phyloP scores from a whole-genome alignment of 2,329 filamentous ascomycete species.

The Diaporthe longicolla region DNA sequence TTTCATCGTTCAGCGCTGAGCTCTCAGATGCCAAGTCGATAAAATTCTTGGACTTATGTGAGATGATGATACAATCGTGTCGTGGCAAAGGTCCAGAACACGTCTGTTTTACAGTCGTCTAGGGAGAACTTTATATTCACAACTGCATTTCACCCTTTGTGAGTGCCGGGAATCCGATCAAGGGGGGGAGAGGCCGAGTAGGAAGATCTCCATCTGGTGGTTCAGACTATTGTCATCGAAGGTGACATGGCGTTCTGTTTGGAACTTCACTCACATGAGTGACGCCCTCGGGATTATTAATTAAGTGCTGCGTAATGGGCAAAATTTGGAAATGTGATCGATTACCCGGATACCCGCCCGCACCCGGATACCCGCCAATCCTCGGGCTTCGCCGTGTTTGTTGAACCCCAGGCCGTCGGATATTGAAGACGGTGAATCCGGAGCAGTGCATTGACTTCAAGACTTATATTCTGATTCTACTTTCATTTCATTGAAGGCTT shows the following conservation, averaged over 20 bases:
- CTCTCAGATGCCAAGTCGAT: not conserved
- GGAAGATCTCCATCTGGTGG: not conserved
- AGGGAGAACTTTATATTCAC: not conserved
- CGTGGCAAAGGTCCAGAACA: not conserved
- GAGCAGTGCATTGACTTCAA: no score
- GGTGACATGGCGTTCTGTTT: not conserved
- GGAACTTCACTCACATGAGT: no score
- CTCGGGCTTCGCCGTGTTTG: not conserved
- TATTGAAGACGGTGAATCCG: not conserved
- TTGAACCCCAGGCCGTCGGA: not conserved
- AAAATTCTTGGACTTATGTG: not conserved
- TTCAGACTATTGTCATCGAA: not conserved
- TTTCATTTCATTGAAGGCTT: not conserved
- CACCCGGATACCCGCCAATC: not conserved
- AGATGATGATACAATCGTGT: not conserved
- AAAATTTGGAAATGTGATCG: not conserved
- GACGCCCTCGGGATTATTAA: not conserved
- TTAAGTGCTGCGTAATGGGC: not conserved
- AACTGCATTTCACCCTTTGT: no score
- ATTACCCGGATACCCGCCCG: conserved; percentile 25
- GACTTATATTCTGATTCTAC: not conserved
- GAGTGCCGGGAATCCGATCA: not conserved
- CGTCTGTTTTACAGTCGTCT: not conserved
- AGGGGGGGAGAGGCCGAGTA: not conserved
- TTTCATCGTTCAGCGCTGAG: not conserved